phyloP scores from a whole-genome alignment of 208 protist species.

The Tetramitus jugosus region DNA sequence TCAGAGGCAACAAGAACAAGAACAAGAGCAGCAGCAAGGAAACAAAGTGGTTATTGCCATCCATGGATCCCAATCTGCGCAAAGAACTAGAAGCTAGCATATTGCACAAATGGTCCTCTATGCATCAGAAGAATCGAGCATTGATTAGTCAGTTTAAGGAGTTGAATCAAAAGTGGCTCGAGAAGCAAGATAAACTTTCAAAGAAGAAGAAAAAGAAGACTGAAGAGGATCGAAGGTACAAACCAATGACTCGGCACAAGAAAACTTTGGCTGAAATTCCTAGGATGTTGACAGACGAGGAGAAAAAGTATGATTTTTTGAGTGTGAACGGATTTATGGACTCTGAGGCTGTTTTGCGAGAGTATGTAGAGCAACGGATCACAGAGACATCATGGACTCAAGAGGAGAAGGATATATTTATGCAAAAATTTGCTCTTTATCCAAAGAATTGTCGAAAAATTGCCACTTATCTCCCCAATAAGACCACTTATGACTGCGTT shows the following conservation, averaged over 20 bases:
- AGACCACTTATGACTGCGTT: slow-evolving; percentile 37
- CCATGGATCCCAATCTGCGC: too few species aligned
- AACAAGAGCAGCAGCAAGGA: background rate
- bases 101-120: background rate
- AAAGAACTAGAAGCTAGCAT: too few species aligned
- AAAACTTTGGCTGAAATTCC: background rate
- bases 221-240: background rate
- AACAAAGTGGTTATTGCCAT: too few species aligned
- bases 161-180: background rate
- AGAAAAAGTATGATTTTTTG: background rate
- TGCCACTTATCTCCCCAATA: slow-evolving; percentile 28
- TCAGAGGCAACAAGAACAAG: background rate
- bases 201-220: background rate
- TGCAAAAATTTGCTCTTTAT: slow-evolving; percentile 20
- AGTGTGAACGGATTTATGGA: background rate
- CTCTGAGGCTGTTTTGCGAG: background rate
- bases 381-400: slow-evolving; percentile 19
- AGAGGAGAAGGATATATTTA: slow-evolving; percentile 22
- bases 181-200: background rate
- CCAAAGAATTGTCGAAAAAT: slow-evolving; percentile 43
- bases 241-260: background rate
- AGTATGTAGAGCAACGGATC: background rate
- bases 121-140: background rate
- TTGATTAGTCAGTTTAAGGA: background rate
- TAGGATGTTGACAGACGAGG: background rate